Conservation (phyloP, 495 filamentous ascomycete species). For the Neurospora sp. region DNA sequence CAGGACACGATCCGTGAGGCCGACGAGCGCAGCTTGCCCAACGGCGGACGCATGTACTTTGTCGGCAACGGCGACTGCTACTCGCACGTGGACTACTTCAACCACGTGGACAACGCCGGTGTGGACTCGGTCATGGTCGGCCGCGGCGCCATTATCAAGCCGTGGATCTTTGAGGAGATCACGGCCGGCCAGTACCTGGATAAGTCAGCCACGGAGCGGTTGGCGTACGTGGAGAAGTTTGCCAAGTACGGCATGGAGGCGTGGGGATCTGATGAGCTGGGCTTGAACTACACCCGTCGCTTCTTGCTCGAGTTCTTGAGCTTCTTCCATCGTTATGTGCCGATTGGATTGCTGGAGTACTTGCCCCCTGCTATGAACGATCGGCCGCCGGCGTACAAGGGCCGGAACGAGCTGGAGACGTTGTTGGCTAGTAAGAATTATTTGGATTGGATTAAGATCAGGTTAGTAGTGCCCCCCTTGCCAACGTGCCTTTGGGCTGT, state of each 20-base stretch:
- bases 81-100: slow-evolving; percentile 78
- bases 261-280: slow-evolving; percentile 92
- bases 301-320: slow-evolving; percentile 94
- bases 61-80: slow-evolving; percentile 94
- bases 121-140: slow-evolving; percentile 90
- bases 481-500: background rate
- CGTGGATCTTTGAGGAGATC: slow-evolving; percentile 98
- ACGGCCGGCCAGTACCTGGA: slow-evolving; percentile 84
- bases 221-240: slow-evolving; percentile 80
- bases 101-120: slow-evolving; percentile 61
- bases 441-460: slow-evolving; percentile 97
- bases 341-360: slow-evolving; percentile 76
- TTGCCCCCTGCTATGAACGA: slow-evolving; percentile 82
- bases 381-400: slow-evolving; percentile 70
- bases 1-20: slow-evolving; percentile 69
- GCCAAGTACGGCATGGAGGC: slow-evolving; percentile 80
- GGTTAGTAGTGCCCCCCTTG: slow-evolving; percentile 42
- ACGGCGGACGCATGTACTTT: slow-evolving; percentile 68
- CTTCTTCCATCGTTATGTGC: slow-evolving; percentile 84
- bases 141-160: slow-evolving; percentile 86
- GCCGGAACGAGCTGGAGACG: slow-evolving; percentile 84
- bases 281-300: slow-evolving; percentile 74
- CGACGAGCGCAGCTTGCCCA: slow-evolving; percentile 51
- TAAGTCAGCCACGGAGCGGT: slow-evolving; percentile 79
- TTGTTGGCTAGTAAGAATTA: slow-evolving; percentile 81